Percentiles rank a stretch among this genome's conserved stretches.
These are phyloP conservation scores for Fusarium chlamydosporum DNA, from an alignment of 2,329 filamentous ascomycete genomes.

Conservation along the genomic window DNA sequence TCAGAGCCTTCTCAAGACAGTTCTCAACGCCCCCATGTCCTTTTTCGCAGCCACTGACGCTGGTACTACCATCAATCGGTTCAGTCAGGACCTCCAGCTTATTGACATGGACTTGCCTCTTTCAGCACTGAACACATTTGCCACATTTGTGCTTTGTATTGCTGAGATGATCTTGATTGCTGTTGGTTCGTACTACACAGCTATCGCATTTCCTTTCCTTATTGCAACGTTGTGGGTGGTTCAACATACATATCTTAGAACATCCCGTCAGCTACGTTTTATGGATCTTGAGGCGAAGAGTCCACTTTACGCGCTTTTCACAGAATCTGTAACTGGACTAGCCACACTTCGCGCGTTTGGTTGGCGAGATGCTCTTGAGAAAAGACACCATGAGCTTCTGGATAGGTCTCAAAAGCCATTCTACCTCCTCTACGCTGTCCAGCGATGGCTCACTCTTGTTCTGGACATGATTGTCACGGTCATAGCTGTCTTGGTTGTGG, in stretches of 20 bases:
- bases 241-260: slow-evolving; percentile 58
- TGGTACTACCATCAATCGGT: slow-evolving; percentile 56
- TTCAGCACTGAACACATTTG: slow-evolving; percentile 44
- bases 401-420: slow-evolving; percentile 63
- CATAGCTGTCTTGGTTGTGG: slow-evolving; percentile 41
- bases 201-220: slow-evolving; percentile 36
- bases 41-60: slow-evolving; percentile 56
- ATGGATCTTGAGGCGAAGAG: slow-evolving; percentile 66
- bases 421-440: slow-evolving; percentile 58
- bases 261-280: slow-evolving; percentile 66
- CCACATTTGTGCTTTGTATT: slow-evolving; percentile 42
- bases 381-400: slow-evolving; percentile 53
- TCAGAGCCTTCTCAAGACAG: slow-evolving; percentile 40
- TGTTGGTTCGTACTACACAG: slow-evolving; percentile 37
- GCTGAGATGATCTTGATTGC: slow-evolving; percentile 44
- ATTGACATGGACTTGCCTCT: slow-evolving; percentile 57
- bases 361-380: slow-evolving; percentile 58
- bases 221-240: slow-evolving; percentile 34
- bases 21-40: slow-evolving; percentile 52
- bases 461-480: slow-evolving; percentile 45
- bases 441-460: slow-evolving; percentile 47
- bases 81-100: slow-evolving; percentile 58
- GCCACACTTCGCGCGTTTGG: slow-evolving; percentile 65
- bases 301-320: slow-evolving; percentile 65
- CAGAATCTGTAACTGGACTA: slow-evolving; percentile 63